Evolutionary conservation across 495 filamentous ascomycete genomes (phyloP).

Genomic region (Talaromyces borbonicus): DNA sequence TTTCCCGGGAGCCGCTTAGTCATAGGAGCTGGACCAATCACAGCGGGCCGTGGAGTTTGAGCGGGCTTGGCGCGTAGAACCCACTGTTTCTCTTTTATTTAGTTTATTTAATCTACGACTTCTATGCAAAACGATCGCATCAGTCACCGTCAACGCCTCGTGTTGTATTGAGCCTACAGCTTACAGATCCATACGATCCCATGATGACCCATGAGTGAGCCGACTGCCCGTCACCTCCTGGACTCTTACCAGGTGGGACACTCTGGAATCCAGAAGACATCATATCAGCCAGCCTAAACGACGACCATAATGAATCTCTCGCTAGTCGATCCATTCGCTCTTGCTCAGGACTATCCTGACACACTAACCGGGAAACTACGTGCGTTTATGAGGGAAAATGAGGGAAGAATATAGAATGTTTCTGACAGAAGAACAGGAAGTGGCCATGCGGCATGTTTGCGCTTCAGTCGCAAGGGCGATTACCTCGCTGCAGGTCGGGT

Average conservation of each 20-base stretch:
- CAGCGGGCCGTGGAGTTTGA: neutral
- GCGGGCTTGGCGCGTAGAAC: slow-evolving; percentile 4
- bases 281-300: too few relatives aligned
- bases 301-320: slow-evolving; percentile 63
- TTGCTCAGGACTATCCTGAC: slow-evolving; percentile 93
- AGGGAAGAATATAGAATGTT: neutral
- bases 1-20: slow-evolving; percentile 29
- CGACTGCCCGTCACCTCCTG: slow-evolving; percentile 1
- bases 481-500: slow-evolving; percentile 87
- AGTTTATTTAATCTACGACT: neutral
- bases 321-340: slow-evolving; percentile 69
- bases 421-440: too few relatives aligned
- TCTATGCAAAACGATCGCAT: neutral
- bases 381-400: slow-evolving; percentile 8
- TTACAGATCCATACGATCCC: neutral
- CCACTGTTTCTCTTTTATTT: neutral
- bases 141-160: too few relatives aligned
- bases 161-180: too few relatives aligned
- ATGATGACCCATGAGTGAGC: slow-evolving; percentile 2
- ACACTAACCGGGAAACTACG: slow-evolving; percentile 75
- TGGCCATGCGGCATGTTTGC: slow-evolving; percentile 59
- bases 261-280: neutral
- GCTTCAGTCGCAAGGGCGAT: slow-evolving; percentile 90
- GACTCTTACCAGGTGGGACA: slow-evolving; percentile 5
- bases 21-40: slow-evolving; percentile 16